Conservation (phyloP, 108 stramenopile species). For the Nitzschia inconspicua region DNA sequence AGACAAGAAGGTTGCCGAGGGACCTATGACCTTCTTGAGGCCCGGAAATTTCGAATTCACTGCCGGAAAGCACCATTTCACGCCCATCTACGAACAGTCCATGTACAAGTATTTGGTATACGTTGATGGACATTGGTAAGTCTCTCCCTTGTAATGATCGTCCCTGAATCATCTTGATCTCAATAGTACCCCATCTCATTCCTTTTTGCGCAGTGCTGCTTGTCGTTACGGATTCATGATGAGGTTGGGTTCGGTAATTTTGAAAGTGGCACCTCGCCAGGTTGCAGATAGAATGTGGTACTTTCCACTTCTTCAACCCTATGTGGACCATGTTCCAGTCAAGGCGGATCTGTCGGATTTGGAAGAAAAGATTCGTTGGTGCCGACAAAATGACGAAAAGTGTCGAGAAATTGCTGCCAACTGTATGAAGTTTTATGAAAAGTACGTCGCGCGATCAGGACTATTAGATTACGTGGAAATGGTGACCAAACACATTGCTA, state of each 20-base stretch:
- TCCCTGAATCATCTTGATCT: too few species aligned
- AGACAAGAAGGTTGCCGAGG: conserved; percentile 90
- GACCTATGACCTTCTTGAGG: conserved; percentile 88
- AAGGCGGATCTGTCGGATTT: conserved; percentile 94
- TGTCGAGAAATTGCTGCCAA: conserved; percentile 87
- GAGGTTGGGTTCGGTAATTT: conserved; percentile 96
- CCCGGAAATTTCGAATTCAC: conserved; percentile 82
- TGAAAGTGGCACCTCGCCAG: conserved; percentile 89
- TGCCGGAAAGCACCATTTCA: conserved; percentile 91
- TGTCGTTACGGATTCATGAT: conserved; percentile 99
- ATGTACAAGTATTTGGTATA: conserved; percentile 98
- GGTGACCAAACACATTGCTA: conserved; percentile 76
- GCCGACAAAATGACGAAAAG: conserved; percentile 92
- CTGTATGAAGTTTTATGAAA: conserved; percentile 76
- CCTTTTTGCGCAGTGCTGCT: too few species aligned
- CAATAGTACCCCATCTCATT: too few species aligned
- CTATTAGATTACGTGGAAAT: conserved; percentile 95
- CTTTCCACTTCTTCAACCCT: conserved; percentile 94
- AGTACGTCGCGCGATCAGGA: conserved; percentile 76
- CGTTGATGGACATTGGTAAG: conserved; percentile 99
- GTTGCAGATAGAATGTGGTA: conserved; percentile 99
- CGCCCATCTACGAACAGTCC: conserved; percentile 98
- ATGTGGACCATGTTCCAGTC: conserved; percentile 96
- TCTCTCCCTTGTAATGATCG: too few species aligned
- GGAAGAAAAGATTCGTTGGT: conserved; percentile 96